A percentile compares a stretch with the other conserved stretches of the same genome.
phyloP scores from a whole-genome alignment of 1,139 yeast species.

The Keqinozyma sinolaborantium region DNA sequence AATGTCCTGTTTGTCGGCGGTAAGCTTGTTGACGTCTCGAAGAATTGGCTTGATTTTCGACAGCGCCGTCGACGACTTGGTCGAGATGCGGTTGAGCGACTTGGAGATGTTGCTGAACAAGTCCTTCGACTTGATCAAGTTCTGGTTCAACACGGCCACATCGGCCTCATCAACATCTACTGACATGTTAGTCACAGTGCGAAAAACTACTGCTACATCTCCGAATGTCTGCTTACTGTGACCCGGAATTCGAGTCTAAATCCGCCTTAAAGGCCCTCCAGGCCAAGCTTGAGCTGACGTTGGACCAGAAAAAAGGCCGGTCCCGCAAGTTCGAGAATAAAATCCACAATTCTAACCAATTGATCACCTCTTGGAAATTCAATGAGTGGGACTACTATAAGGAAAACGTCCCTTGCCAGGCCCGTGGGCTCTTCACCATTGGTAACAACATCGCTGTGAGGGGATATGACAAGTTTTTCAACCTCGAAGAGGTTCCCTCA shows the following conservation, averaged over 20 bases:
- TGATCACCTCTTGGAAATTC: conserved; percentile 65
- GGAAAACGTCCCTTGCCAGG: conserved; percentile 58
- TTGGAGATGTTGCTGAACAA: conserved; percentile 54
- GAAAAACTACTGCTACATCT: conserved; percentile 2
- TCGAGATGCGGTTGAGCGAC: conserved; percentile 54
- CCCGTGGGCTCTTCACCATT: conserved; percentile 80
- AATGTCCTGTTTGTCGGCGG: conserved; percentile 54
- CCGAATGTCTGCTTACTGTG: conserved; percentile 1
- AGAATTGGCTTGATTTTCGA: conserved; percentile 69
- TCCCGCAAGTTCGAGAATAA: conserved; percentile 16
- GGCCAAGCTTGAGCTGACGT: conserved; percentile 13
- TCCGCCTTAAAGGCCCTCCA: conserved; percentile 12
- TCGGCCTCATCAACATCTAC: conserved; percentile 80
- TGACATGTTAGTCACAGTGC: conserved; percentile 8
- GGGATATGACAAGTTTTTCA: conserved; percentile 95
- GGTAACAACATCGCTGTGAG: conserved; percentile 58
- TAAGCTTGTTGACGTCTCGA: conserved; percentile 56
- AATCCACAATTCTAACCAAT: conserved; percentile 7
- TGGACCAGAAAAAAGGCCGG: conserved; percentile 20
- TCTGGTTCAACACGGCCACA: conserved; percentile 76
- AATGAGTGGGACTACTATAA: conserved; percentile 84
- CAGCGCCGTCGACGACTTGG: conserved; percentile 60
- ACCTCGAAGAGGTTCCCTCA: conserved; percentile 57
- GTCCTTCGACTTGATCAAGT: conserved; percentile 55
- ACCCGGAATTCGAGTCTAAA: conserved; percentile 9